Conservation (phyloP, 2,329 filamentous ascomycete species). For the Rhinocladiella mackenziei region DNA sequence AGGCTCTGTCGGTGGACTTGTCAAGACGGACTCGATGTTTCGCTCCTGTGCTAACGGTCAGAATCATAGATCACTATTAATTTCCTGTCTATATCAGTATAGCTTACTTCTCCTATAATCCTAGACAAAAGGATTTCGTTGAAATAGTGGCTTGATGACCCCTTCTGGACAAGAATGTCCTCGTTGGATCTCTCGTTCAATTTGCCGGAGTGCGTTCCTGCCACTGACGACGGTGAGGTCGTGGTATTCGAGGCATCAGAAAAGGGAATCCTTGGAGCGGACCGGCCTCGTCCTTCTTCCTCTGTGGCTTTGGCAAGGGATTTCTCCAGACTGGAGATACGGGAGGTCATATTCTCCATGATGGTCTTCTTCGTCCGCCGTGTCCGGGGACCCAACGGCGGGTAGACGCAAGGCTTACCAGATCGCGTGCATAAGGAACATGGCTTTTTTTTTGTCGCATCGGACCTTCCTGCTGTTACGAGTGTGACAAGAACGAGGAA, state of each 20-base stretch:
- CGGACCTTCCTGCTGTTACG: conserved; percentile 19
- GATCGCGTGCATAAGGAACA: conserved; percentile 18
- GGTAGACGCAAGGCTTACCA: conserved; percentile 15
- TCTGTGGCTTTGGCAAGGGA: conserved; percentile 2
- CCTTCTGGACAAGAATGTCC: conserved; percentile 9
- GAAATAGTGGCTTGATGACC: conserved; percentile 12
- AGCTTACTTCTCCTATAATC: conserved; percentile 6
- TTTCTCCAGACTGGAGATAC: conserved; percentile 9
- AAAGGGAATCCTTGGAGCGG: background rate
- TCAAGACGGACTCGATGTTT: conserved; percentile 8
- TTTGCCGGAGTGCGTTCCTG: background rate
- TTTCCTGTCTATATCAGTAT: background rate
- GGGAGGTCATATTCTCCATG: conserved; percentile 12
- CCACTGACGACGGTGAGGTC: background rate
- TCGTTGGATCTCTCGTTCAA: background rate
- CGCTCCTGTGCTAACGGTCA: background rate
- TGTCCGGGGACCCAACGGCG: conserved; percentile 6
- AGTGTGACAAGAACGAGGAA: conserved; percentile 6
- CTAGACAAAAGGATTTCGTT: conserved; percentile 13
- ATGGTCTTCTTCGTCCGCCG: conserved; percentile 13
- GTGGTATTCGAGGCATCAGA: background rate
- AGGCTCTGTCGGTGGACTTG: conserved; percentile 2
- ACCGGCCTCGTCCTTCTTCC: background rate
- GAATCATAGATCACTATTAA: background rate
- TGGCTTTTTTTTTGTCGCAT: conserved; percentile 19